Evolutionary conservation across 2,329 filamentous ascomycete genomes (phyloP).

Genomic region (Pseudovirgaria hyperparasitica): DNA sequence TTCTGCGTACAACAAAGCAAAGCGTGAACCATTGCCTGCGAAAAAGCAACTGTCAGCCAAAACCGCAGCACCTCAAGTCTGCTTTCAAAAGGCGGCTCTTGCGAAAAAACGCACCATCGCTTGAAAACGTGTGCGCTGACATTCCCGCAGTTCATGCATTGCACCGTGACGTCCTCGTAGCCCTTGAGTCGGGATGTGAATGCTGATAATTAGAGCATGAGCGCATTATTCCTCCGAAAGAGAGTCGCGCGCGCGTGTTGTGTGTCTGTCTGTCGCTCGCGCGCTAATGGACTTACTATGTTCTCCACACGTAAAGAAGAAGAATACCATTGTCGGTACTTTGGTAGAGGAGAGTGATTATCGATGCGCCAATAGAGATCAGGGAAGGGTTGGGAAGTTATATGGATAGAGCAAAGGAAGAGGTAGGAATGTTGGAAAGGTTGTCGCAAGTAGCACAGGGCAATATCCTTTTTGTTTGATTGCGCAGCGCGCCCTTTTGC

Average conservation of each 20-base stretch:
- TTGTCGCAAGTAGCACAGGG: too few species aligned
- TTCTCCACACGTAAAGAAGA: conserved; percentile 39
- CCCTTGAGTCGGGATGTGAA: conserved; percentile 33
- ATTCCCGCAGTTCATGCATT: conserved; percentile 42
- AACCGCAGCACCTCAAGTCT: too few species aligned
- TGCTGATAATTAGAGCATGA: conserved; percentile 16
- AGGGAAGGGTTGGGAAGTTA: not conserved
- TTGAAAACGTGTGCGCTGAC: conserved; percentile 30
- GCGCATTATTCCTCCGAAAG: not conserved
- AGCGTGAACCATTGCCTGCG: conserved; percentile 59
- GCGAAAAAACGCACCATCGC: conserved; percentile 31
- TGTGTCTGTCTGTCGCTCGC: not conserved
- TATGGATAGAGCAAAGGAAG: conserved; percentile 1
- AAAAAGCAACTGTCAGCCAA: too few species aligned
- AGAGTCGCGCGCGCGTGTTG: conserved; percentile 1
- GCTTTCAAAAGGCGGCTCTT: too few species aligned
- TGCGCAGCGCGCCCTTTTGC: too few species aligned
- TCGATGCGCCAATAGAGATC: not conserved
- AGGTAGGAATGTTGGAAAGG: conserved; percentile 1
- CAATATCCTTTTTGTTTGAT: too few species aligned
- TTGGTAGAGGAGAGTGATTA: conserved; percentile 1
- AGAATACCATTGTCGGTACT: conserved; percentile 25
- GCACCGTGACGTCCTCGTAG: conserved; percentile 36
- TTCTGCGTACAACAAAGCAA: conserved; percentile 50
- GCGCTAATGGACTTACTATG: conserved; percentile 26